These are phyloP conservation scores for Macrophomina pseudophaseolina DNA, from an alignment of 2,329 filamentous ascomycete species.

Conservation along the genomic window DNA sequence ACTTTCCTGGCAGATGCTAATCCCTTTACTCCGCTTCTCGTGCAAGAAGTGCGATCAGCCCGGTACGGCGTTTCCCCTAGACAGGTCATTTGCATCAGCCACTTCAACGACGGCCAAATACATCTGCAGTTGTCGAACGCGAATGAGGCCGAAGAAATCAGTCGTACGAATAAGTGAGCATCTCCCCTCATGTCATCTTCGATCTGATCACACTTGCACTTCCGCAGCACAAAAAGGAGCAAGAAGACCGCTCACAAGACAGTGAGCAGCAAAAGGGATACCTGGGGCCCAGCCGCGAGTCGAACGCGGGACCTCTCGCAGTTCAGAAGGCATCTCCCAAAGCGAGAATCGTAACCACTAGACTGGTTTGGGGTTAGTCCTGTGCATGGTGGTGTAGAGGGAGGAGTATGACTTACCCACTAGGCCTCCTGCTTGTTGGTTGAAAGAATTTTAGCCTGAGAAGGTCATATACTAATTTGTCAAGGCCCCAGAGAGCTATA, in stretches of 20 bases:
- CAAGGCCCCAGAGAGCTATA: too few relatives aligned
- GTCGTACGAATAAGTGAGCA: too few relatives aligned
- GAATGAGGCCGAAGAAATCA: too few relatives aligned
- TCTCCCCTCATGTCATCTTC: too few relatives aligned
- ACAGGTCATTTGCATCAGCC: too few relatives aligned
- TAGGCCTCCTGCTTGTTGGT: background rate
- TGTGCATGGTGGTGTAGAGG: background rate
- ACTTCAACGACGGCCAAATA: too few relatives aligned
- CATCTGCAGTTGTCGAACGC: too few relatives aligned
- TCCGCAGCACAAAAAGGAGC: background rate
- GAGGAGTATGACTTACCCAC: slow-evolving; percentile 11
- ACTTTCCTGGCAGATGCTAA: too few relatives aligned
- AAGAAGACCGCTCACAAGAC: background rate
- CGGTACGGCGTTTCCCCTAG: too few relatives aligned
- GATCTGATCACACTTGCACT: background rate
- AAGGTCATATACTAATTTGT: too few relatives aligned
- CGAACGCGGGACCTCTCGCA: slow-evolving; percentile 19
- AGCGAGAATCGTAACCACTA: slow-evolving; percentile 24
- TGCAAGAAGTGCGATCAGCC: too few relatives aligned
- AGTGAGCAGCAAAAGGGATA: background rate
- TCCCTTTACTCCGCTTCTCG: too few relatives aligned
- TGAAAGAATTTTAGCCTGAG: background rate
- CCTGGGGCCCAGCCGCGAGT: slow-evolving; percentile 15
- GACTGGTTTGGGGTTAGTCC: slow-evolving; percentile 14
- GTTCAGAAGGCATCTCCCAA: slow-evolving; percentile 5